Percentiles rank a stretch among this genome's conserved stretches.
These are phyloP conservation scores for Penicillium janthinellum DNA, from an alignment of 2,329 filamentous ascomycete genomes.

Conservation along the genomic window DNA sequence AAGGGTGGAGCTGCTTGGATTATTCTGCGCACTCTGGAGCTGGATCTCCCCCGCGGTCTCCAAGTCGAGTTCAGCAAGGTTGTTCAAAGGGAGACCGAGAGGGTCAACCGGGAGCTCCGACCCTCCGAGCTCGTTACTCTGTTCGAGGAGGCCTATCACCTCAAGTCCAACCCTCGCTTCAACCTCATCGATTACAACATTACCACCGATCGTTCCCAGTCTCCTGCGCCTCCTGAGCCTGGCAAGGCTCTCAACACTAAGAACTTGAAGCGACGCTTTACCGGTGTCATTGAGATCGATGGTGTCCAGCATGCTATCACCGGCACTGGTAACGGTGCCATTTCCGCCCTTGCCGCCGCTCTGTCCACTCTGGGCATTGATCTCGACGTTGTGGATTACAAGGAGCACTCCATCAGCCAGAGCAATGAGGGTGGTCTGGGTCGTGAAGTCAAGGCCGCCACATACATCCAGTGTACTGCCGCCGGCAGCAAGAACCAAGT, in stretches of 20 bases:
- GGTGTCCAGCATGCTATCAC: constrained; percentile 75
- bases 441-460: constrained; percentile 84
- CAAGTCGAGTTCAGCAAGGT: constrained; percentile 89
- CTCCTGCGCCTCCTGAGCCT: constrained; percentile 67
- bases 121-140: constrained; percentile 80
- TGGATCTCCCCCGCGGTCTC: constrained; percentile 88
- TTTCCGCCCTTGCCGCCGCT: constrained; percentile 84
- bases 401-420: constrained; percentile 78
- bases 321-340: constrained; percentile 84
- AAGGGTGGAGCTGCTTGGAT: constrained; percentile 96
- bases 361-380: constrained; percentile 77
- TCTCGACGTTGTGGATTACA: constrained; percentile 90
- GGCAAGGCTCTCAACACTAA: constrained; percentile 76
- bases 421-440: constrained; percentile 59
- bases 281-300: constrained; percentile 81
- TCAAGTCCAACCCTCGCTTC: constrained; percentile 82
- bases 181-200: constrained; percentile 90
- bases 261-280: constrained; percentile 79
- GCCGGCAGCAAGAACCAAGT: constrained; percentile 60
- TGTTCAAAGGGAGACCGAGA: constrained; percentile 80
- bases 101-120: constrained; percentile 78
- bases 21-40: constrained; percentile 81
- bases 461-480: constrained; percentile 86
- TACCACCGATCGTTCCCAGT: constrained; percentile 75
- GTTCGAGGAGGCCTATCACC: constrained; percentile 87